Base-by-base conservation (phyloP, 139 green algal species). In the Coelastrella sp. region DNA sequence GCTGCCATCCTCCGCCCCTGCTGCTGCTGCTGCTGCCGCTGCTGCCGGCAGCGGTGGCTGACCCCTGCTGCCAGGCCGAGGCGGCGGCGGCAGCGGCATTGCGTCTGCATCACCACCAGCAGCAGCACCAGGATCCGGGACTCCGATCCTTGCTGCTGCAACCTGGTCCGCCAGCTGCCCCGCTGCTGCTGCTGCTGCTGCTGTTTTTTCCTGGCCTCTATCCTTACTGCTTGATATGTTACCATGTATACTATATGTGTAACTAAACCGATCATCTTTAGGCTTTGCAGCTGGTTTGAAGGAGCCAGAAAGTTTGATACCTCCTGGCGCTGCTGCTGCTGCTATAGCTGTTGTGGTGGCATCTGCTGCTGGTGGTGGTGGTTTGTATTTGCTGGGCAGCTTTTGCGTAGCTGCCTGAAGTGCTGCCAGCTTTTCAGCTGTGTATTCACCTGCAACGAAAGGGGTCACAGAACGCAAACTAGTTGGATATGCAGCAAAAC, bases 281-380 rank as follows among this genome's bases (percentile, higher is more conserved):
- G 91, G 78, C 11, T 83, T 58, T 2, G 59, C 92, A 8, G 93
- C 92, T 0, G 89, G 90, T 87, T 97, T 97, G 92, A 97, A 97
- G 79, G 90, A 96, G 56, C 96, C 95, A 5, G 94, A 95, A 5
- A 97, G 90, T 92, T 96, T 97, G 92, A 97, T 95, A 17, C 89
- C 78, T 14, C 22, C 66, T 23, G 20, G 65, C n/a, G 65, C 77
- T 75, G 61, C 90, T 85, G 80, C 59, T 7, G 20, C 74, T 66
- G 65, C 20, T 66, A 60, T 78, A 74, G 82, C 61, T 80, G 74
- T 19, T 10, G 74, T 57, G 23, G 7, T 73, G 11, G 20, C 65
- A 17, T n/a, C 68, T 68, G 61, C 85, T 85, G 58, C n/a, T 57
- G 80, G 7, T 47, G 80, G n/a, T 56, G 23, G 11, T 58, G 83